These are phyloP conservation scores for Macrotyloma uniflorum DNA, from an alignment of 306 rosid species.

Conservation along the genomic window DNA sequence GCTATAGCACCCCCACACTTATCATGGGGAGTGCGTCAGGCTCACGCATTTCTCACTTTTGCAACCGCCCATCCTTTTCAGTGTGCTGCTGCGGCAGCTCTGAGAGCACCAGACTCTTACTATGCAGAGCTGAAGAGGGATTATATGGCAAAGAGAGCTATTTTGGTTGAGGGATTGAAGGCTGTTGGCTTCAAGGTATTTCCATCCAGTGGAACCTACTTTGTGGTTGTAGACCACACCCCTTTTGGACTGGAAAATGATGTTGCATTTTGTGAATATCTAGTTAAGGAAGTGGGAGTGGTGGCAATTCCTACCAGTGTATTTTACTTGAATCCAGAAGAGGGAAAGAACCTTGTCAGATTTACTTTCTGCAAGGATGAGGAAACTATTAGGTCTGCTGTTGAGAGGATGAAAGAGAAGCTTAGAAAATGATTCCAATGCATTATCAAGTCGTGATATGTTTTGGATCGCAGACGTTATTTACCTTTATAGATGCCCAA, in stretches of 20 bases:
- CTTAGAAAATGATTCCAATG: constrained; percentile 59
- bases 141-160: constrained; percentile 73
- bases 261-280: constrained; percentile 82
- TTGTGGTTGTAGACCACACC: constrained; percentile 91
- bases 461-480: constrained; percentile 54
- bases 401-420: constrained; percentile 88
- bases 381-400: constrained; percentile 79
- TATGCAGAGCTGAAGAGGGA: constrained; percentile 75
- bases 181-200: constrained; percentile 84
- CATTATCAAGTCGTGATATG: not conserved
- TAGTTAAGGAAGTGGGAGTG: constrained; percentile 90
- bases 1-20: constrained; percentile 88
- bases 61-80: constrained; percentile 88
- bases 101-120: constrained; percentile 89
- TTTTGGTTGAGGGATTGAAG: constrained; percentile 82
- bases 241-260: constrained; percentile 87
- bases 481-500: constrained; percentile 47
- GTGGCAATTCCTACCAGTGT: constrained; percentile 95
- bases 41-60: constrained; percentile 73
- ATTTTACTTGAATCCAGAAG: constrained; percentile 91
- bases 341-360: constrained; percentile 87
- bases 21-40: constrained; percentile 82
- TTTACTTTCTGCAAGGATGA: constrained; percentile 95
- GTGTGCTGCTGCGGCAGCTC: constrained; percentile 88
- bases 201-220: constrained; percentile 91